Base-by-base conservation (phyloP, 2,329 filamentous ascomycete genomes). In the Aspergillus fructus region DNA sequence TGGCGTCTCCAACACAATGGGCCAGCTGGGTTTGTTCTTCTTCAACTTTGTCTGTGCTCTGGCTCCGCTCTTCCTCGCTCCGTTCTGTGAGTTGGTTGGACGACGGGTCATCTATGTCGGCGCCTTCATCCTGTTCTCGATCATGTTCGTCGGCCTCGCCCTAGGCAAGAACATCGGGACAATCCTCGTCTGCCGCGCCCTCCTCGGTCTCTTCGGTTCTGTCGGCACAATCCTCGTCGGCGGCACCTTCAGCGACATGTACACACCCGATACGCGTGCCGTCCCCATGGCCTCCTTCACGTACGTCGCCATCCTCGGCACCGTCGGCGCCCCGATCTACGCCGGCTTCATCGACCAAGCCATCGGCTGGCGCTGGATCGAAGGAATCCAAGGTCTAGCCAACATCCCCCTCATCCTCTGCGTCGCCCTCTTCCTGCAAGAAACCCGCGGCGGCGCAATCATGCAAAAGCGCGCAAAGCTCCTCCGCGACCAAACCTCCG, bases 311-410 rank as follows among this genome's bases (percentile, higher is more conserved):
- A 81, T 81, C 55, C 74, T 81, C 56, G 81, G 81, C 45, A 83
- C 81, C 9, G 79, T 83, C 24, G 78, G 74, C 5, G 81, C 81
- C 3, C 81, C 81, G 40, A 81, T 83, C 63, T 82, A 83, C 64
- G 78, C 79, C 47, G 79, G 80, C 43, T 82, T 82, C 71, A 81
- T 83, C 65, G 79, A 82, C 66, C 72, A 81, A 64, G 70, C 78
- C 41, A 71, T 83, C 21, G 79, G 80, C 53, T 83, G 81, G 81
- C 71, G 81, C 54, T 83, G 81, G 81, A 76, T 82, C 24, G 74
- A 83, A 66, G 81, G 80, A 50, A 78, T 83, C 43, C 80, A 83
- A 62, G 80, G 80, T 7, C 65, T 83, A 4, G 76, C 77, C 62
- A 82, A 82, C 64, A 74, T 82, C 33, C 80, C 79, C 4, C 76